phyloP scores from a whole-genome alignment of 495 filamentous ascomycete genomes.

The Penicillium lividum region DNA sequence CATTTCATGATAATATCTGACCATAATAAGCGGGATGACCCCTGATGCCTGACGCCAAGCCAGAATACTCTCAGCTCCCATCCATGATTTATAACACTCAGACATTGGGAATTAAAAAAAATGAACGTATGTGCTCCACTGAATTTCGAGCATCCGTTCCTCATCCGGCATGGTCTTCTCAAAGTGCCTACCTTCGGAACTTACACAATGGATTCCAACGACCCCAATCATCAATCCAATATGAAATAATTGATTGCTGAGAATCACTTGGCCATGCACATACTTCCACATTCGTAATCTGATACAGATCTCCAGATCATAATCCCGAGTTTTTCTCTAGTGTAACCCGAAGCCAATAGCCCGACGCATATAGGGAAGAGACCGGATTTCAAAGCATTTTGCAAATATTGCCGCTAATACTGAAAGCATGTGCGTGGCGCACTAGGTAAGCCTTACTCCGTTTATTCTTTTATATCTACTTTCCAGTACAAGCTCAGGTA shows the following conservation, averaged over 20 bases:
- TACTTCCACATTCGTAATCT: not conserved
- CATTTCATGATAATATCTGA: no score
- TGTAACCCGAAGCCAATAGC: not conserved
- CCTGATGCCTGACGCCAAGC: no score
- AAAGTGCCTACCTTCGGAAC: not conserved
- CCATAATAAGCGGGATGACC: not conserved
- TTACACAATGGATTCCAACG: not conserved
- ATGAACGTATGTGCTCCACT: no score
- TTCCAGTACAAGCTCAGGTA: not conserved
- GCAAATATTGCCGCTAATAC: not conserved
- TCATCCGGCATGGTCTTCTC: not conserved
- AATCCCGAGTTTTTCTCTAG: constrained; percentile 5
- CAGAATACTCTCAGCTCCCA: no score
- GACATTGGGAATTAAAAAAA: no score
- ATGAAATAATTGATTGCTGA: not conserved
- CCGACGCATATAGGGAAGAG: not conserved
- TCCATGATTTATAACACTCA: no score
- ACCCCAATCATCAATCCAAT: not conserved
- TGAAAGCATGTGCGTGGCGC: not conserved
- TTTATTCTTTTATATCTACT: not conserved
- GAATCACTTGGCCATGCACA: constrained; percentile 1
- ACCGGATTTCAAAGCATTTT: not conserved
- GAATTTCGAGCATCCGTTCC: not conserved
- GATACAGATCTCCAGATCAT: not conserved
- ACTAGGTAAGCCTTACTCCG: not conserved